Evolutionary conservation across 2,329 filamentous ascomycete genomes (phyloP), one percentile per base, ranked within the genome.

Genomic region (Calonectria hongkongensis): DNA sequence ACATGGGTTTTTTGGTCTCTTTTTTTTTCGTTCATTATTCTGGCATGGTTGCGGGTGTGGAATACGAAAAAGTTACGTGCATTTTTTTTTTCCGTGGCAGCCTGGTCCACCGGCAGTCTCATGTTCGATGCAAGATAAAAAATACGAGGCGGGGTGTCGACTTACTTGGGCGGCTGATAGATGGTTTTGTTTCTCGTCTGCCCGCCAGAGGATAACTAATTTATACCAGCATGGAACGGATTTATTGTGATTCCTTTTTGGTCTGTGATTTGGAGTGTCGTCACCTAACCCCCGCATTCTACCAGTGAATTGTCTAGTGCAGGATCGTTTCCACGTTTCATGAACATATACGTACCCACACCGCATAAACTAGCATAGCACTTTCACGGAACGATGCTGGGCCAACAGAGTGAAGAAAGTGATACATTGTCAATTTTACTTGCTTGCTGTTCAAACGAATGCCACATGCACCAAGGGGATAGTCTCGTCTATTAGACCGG

Each of bases 371-470:
- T 18, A 25, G 45, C 43, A 47, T 65, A 10, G 33, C 28, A 36
- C 12, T 30, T 15, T 30, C 12, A 48, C 21, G 15, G 12, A 28
- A 64, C 2, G 13, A 64, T 10, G 16, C 27, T 8, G n/a, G 21
- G 1, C n/a, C 21, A 62, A 41, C 21, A n/a, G 28, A 64, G 27
- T 27, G 68, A 56, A 74, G 68, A 78, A 74, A 73, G 73, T 76
- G 76, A 82, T 79, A 83, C 81, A 79, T 80, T 78, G 78, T 83
- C 78, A 78, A 78, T 79, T 80, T 77, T 79, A 78, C 76, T 72
- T 82, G 81, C 80, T 77, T 81, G 77, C 79, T 81, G 66, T 73
- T 74, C 70, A 75, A 77, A 73, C 73, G 68, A 70, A 66, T 66
- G 68, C 71, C 74, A 72, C 50, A 71, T 69, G 70, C 62, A 58